Percentiles rank a stretch among this genome's conserved stretches.
Conservation (phyloP, 148 eudicot species). For the Silene conica region DNA sequence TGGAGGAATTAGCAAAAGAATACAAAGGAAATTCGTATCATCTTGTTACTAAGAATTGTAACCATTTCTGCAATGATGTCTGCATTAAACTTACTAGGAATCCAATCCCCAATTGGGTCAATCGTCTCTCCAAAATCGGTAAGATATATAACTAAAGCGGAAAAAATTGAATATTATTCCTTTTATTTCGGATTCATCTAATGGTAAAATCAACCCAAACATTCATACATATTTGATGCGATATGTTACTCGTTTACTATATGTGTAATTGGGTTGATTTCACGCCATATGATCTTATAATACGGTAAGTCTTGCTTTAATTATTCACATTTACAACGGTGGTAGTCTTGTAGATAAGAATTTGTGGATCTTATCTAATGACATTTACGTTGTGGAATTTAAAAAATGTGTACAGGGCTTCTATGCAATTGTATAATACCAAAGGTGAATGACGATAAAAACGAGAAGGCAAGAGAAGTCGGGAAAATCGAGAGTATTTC, state of each 20-base stretch:
- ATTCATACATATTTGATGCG: no score
- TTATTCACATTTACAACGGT: no score
- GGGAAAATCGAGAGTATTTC: background rate
- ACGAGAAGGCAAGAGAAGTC: constrained; percentile 17
- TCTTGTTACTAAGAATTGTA: constrained; percentile 59
- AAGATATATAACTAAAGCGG: background rate
- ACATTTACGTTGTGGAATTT: background rate
- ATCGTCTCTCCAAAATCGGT: constrained; percentile 58
- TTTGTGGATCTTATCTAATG: no score
- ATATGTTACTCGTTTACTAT: background rate
- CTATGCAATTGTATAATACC: constrained; percentile 56
- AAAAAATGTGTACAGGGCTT: constrained; percentile 30
- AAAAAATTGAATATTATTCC: no score
- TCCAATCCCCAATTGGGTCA: constrained; percentile 55
- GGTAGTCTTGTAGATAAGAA: no score
- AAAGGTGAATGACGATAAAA: background rate
- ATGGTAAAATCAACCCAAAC: no score
- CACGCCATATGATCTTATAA: no score
- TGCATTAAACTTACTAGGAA: constrained; percentile 50
- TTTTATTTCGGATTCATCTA: background rate
- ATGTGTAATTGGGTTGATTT: no score
- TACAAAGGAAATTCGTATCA: constrained; percentile 59
- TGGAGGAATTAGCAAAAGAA: constrained; percentile 43
- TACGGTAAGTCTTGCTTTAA: no score
- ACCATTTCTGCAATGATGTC: constrained; percentile 62